These are phyloP conservation scores for Paulownia fortunei DNA, from an alignment of 257 asterid genomes.

Conservation along the genomic window DNA sequence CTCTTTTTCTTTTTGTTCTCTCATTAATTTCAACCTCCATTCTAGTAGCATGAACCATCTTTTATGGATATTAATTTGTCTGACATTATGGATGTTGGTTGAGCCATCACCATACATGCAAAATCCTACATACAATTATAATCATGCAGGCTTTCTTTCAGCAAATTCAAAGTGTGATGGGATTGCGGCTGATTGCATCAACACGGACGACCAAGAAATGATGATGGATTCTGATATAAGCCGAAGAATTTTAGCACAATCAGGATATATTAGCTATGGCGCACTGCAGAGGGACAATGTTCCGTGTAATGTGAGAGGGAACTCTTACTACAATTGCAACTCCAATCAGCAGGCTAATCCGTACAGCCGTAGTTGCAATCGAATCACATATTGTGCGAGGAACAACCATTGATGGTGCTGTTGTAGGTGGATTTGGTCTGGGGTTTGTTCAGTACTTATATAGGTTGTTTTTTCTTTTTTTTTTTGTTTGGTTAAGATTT, in stretches of 20 bases:
- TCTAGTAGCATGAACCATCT: constrained; percentile 15
- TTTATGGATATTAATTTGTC: constrained; percentile 5
- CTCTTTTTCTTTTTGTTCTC: background rate
- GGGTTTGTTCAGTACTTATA: too few relatives aligned
- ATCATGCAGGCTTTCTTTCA: background rate
- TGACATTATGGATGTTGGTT: constrained; percentile 3
- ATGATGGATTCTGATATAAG: constrained; percentile 39
- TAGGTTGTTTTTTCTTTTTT: background rate
- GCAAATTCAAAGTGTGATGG: background rate
- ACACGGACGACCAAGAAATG: constrained; percentile 30
- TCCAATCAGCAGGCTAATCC: constrained; percentile 42
- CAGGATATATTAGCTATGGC: constrained; percentile 36
- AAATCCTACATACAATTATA: background rate
- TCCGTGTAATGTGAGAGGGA: constrained; percentile 43
- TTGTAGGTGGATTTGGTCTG: background rate
- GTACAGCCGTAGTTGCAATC: constrained; percentile 49
- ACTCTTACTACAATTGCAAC: constrained; percentile 47
- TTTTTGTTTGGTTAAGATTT: background rate
- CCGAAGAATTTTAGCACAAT: constrained; percentile 27
- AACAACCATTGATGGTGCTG: constrained; percentile 31
- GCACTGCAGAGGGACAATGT: constrained; percentile 38
- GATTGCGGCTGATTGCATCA: constrained; percentile 21
- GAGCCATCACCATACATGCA: constrained; percentile 19
- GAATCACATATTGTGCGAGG: constrained; percentile 41
- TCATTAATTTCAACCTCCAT: background rate